Conservation (phyloP, 2,329 filamentous ascomycete genomes). For the Fusarium illudens region DNA sequence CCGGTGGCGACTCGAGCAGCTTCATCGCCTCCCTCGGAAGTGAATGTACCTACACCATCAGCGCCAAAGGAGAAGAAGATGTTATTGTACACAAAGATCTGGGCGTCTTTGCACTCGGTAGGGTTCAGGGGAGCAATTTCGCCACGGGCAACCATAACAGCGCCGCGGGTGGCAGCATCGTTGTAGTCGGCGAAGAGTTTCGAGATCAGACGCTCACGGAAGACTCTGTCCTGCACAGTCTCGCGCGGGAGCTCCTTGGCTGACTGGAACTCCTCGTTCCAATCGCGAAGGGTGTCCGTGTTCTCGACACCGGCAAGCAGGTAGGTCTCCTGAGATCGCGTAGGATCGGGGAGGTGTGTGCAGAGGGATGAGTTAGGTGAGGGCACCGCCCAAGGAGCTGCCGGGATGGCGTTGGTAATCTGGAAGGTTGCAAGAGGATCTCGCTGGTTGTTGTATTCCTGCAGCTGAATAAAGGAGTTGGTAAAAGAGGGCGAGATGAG, state of each 20-base stretch:
- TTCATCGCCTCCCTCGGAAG: conserved; percentile 94
- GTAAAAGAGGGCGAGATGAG: conserved; percentile 86
- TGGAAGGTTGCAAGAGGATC: conserved; percentile 94
- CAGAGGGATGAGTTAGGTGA: conserved; percentile 69
- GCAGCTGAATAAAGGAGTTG: conserved; percentile 76
- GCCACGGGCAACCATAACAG: conserved; percentile 88
- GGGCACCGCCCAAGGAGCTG: conserved; percentile 90
- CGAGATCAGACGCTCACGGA: conserved; percentile 90
- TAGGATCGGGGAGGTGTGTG: conserved; percentile 82
- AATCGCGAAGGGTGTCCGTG: conserved; percentile 92
- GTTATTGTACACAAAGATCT: conserved; percentile 99
- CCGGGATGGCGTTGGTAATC: conserved; percentile 92
- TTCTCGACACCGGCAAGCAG: conserved; percentile 91
- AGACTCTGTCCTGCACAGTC: conserved; percentile 92
- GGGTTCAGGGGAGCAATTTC: conserved; percentile 95
- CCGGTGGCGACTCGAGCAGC: conserved; percentile 94
- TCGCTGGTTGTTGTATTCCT: conserved; percentile 84
- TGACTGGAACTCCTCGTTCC: conserved; percentile 99
- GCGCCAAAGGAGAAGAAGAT: conserved; percentile 99
- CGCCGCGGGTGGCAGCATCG: conserved; percentile 90
- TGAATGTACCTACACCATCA: conserved; percentile 96
- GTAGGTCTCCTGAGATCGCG: conserved; percentile 91
- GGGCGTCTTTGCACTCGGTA: conserved; percentile 88
- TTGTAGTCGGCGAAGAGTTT: conserved; percentile 99
- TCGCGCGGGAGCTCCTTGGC: conserved; percentile 94